phyloP scores from a whole-genome alignment of 1,284 basidiomycete genomes.

The Melanopsichium pennsylvanicum region DNA sequence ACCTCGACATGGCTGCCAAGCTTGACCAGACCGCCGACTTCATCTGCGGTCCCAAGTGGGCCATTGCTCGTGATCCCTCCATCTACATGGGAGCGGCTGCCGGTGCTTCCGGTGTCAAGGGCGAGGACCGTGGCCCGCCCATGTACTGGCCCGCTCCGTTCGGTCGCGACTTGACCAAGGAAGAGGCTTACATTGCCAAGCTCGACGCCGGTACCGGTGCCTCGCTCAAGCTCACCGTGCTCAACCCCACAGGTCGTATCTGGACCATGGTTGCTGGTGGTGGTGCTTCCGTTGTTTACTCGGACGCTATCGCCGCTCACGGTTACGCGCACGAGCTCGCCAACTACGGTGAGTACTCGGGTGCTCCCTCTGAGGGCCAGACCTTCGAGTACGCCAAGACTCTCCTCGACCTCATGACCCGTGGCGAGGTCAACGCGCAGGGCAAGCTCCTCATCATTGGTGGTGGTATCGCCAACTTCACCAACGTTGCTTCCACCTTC shows the following conservation, averaged over 20 bases:
- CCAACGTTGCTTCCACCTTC: slow-evolving; percentile 98
- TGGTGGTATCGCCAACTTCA: slow-evolving; percentile 99
- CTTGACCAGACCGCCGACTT: slow-evolving; percentile 96
- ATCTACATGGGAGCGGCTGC: slow-evolving; percentile 72
- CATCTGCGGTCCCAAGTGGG: slow-evolving; percentile 98
- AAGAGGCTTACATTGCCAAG: slow-evolving; percentile 99
- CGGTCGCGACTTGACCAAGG: slow-evolving; percentile 96
- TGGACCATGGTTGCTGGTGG: slow-evolving; percentile 99
- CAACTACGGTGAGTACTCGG: slow-evolving; percentile 99
- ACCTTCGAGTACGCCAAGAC: slow-evolving; percentile 99
- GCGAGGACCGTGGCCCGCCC: slow-evolving; percentile 76
- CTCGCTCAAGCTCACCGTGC: slow-evolving; percentile 94
- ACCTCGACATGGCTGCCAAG: slow-evolving; percentile 99
- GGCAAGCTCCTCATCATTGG: slow-evolving; percentile 99
- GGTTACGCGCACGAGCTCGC: slow-evolving; percentile 97
- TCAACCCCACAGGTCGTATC: slow-evolving; percentile 91
- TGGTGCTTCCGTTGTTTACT: slow-evolving; percentile 77
- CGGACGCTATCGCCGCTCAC: slow-evolving; percentile 94
- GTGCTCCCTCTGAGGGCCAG: slow-evolving; percentile 96
- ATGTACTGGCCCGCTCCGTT: slow-evolving; percentile 98
- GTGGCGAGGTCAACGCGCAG: slow-evolving; percentile 67
- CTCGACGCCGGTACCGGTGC: slow-evolving; percentile 96
- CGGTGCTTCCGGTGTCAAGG: slow-evolving; percentile 65
- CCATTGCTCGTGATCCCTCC: slow-evolving; percentile 88
- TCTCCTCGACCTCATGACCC: slow-evolving; percentile 95